A percentile compares a stretch with the other conserved stretches of the same genome.
Conservation (phyloP, 306 rosid genomes). For the Elaeagnus macrophylla region DNA sequence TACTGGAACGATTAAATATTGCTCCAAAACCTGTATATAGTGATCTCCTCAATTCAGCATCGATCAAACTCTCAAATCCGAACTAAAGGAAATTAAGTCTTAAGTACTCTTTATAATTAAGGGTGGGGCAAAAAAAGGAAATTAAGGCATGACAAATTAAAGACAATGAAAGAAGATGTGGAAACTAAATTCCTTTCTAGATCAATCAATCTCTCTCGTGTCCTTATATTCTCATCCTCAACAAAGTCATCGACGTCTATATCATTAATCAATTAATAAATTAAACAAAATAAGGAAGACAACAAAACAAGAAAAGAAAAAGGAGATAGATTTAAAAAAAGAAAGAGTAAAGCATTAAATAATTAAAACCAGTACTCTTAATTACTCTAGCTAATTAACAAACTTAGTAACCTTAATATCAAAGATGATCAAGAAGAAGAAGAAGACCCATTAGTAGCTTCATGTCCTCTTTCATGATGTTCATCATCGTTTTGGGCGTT, state of each 20-base stretch:
- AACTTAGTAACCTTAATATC: conserved; percentile 25
- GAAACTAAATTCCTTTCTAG: conserved; percentile 8
- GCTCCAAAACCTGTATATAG: no score
- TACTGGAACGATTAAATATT: no score
- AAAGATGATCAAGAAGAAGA: conserved; percentile 68
- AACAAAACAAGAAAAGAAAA: background rate
- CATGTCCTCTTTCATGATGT: conserved; percentile 21
- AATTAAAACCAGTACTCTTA: conserved; percentile 28
- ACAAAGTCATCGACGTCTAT: conserved; percentile 29
- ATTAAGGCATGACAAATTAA: background rate
- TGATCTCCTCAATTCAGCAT: no score
- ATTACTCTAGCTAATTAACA: conserved; percentile 23
- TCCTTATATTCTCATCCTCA: conserved; percentile 24
- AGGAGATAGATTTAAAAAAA: background rate
- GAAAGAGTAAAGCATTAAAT: conserved; percentile 9
- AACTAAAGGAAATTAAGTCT: no score
- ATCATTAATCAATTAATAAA: conserved; percentile 51
- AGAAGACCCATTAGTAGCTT: conserved; percentile 73
- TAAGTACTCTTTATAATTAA: no score
- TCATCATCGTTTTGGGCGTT: conserved; percentile 18
- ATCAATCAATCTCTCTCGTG: conserved; percentile 32
- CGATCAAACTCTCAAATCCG: no score
- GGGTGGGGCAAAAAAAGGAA: background rate
- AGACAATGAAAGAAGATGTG: background rate
- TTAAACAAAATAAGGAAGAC: conserved; percentile 20